Evolutionary conservation across 1,284 basidiomycete genomes (phyloP).

Genomic region (Sporisorium scitamineum): DNA sequence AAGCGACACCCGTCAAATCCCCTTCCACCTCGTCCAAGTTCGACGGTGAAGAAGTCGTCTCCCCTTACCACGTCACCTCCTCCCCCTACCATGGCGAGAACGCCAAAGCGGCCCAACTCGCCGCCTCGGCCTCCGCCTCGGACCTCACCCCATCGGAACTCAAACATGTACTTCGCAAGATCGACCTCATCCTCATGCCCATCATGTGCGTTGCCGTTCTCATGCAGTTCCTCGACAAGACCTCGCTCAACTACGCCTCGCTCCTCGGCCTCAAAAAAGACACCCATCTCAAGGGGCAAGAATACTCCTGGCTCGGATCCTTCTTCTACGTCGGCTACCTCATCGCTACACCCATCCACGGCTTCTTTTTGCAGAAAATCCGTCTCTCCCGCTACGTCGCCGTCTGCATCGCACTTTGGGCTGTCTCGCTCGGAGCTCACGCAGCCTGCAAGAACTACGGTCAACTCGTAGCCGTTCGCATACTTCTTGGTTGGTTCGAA

Average conservation of each 20-base stretch:
- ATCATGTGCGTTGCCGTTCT: slow-evolving; percentile 56
- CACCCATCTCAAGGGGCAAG: slow-evolving; percentile 48
- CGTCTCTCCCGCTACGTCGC: slow-evolving; percentile 63
- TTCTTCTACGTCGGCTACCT: slow-evolving; percentile 67
- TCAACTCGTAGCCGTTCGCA: slow-evolving; percentile 55
- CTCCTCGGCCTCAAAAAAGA: slow-evolving; percentile 63
- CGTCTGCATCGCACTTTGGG: slow-evolving; percentile 70
- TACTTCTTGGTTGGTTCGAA: slow-evolving; percentile 67
- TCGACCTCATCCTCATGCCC: slow-evolving; percentile 64
- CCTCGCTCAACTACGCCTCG: slow-evolving; percentile 56
- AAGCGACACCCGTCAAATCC: neutral
- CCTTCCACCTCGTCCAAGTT: slow-evolving; percentile 9
- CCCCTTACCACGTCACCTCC: slow-evolving; percentile 21
- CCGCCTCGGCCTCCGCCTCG: slow-evolving; percentile 15
- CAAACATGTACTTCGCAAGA: slow-evolving; percentile 58
- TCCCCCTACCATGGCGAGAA: slow-evolving; percentile 28
- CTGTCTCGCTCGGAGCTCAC: slow-evolving; percentile 62
- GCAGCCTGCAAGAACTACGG: slow-evolving; percentile 59
- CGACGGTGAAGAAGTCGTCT: slow-evolving; percentile 9
- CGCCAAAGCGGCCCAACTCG: slow-evolving; percentile 32
- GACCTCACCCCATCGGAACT: slow-evolving; percentile 37
- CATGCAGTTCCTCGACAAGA: slow-evolving; percentile 66
- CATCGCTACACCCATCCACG: slow-evolving; percentile 40
- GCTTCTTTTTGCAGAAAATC: slow-evolving; percentile 45
- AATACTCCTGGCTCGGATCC: slow-evolving; percentile 64